phyloP scores from a whole-genome alignment of 352 stramenopile genomes.

The Globisporangium nagaii region DNA sequence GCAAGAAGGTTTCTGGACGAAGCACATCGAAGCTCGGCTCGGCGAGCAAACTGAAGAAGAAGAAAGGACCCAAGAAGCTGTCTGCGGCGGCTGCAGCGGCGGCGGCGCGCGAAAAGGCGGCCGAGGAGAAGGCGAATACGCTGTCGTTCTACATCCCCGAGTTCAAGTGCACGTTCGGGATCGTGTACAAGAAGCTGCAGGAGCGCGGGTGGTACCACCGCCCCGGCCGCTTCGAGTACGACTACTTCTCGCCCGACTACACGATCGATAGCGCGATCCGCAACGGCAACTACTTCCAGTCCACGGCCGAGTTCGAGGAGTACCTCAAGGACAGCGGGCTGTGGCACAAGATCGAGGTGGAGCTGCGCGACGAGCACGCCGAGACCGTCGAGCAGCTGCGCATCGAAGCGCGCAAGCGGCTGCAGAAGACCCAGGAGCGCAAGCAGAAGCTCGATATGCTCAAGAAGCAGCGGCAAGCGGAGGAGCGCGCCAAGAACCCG shows the following conservation, averaged over 20 bases:
- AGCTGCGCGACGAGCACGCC: constrained; percentile 49
- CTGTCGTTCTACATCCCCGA: constrained; percentile 48
- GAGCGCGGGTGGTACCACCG: constrained; percentile 54
- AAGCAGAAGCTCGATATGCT: constrained; percentile 11
- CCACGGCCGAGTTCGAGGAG: constrained; percentile 42
- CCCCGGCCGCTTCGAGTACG: constrained; percentile 63
- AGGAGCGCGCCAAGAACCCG: constrained; percentile 7
- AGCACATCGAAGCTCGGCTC: background rate
- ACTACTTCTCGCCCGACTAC: constrained; percentile 76
- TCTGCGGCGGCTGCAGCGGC: constrained; percentile 5
- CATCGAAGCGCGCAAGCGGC: constrained; percentile 21
- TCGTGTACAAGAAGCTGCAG: constrained; percentile 59
- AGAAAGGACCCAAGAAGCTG: constrained; percentile 6
- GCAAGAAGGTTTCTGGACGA: constrained; percentile 18
- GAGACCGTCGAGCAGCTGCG: constrained; percentile 47
- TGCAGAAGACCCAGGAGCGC: constrained; percentile 9
- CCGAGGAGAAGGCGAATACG: constrained; percentile 11
- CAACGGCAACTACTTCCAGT: constrained; percentile 67
- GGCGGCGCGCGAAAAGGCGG: constrained; percentile 15
- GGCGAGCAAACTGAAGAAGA: constrained; percentile 18
- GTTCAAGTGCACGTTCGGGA: constrained; percentile 65
- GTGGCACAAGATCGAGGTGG: constrained; percentile 53
- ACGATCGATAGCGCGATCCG: constrained; percentile 41
- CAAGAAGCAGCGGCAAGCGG: constrained; percentile 25
- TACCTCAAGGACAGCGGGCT: constrained; percentile 53